phyloP scores from a whole-genome alignment of 306 rosid genomes.

The Sesbania bispinosa region DNA sequence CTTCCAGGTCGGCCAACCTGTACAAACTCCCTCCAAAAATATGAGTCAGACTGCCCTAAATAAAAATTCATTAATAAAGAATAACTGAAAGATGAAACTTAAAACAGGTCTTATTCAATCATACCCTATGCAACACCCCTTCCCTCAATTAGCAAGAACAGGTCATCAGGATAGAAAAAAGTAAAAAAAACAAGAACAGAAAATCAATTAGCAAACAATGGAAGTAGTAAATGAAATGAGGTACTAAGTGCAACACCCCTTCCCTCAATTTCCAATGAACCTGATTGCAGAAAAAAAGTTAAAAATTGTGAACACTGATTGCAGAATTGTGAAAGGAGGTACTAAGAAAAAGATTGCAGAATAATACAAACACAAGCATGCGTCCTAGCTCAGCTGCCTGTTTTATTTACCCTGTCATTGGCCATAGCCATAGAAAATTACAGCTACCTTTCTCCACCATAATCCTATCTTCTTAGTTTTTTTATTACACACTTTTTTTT shows the following conservation, averaged over 20 bases:
- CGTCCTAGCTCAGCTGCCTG: no score
- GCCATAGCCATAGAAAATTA: no score
- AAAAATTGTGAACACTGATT: no score
- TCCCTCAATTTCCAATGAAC: not conserved
- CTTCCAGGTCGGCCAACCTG: conserved; percentile 99
- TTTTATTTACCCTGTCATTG: no score
- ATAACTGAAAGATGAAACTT: not conserved
- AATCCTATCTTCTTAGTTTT: no score
- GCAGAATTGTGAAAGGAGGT: no score
- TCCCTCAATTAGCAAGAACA: not conserved
- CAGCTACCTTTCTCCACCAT: no score
- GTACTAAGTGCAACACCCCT: not conserved
- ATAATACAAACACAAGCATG: no score
- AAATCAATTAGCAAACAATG: not conserved
- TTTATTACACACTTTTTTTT: no score
- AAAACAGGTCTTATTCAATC: not conserved
- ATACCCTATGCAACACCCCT: conserved; percentile 74
- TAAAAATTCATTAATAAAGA: not conserved
- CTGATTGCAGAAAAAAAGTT: no score
- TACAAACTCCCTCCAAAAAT: not conserved
- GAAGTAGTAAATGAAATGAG: not conserved
- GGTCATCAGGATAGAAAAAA: not conserved
- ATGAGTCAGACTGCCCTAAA: not conserved
- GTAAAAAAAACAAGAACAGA: not conserved
- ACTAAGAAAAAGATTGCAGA: no score